These are phyloP conservation scores for Tripterygium wilfordii DNA, from an alignment of 177 flowering plant species.

Conservation along the genomic window DNA sequence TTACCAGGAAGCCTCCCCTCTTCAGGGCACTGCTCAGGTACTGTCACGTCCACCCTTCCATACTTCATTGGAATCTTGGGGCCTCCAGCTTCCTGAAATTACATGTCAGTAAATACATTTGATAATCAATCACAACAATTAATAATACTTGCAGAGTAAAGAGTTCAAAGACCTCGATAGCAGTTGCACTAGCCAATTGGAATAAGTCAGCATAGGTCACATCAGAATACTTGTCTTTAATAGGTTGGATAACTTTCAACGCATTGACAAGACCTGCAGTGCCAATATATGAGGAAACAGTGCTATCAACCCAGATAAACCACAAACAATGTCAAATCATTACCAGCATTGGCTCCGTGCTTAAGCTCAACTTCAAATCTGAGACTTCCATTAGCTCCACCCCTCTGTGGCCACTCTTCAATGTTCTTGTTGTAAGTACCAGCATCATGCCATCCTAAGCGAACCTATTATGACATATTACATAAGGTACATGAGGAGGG, in stretches of 20 bases:
- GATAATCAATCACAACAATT: not conserved
- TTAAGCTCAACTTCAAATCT: slow-evolving; percentile 88
- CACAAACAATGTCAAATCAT: not conserved
- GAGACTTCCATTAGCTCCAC: slow-evolving; percentile 97
- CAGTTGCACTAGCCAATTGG: slow-evolving; percentile 97
- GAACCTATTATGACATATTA: slow-evolving; percentile 47
- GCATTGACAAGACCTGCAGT: slow-evolving; percentile 91
- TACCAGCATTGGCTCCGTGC: slow-evolving; percentile 98
- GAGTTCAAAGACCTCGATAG: slow-evolving; percentile 86
- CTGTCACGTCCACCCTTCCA: slow-evolving; percentile 86
- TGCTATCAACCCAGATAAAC: slow-evolving; percentile 1
- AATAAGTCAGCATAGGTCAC: slow-evolving; percentile 92
- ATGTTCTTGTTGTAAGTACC: slow-evolving; percentile 93
- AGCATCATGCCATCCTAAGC: slow-evolving; percentile 98
- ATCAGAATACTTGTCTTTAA: slow-evolving; percentile 84
- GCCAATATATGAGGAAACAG: slow-evolving; percentile 15
- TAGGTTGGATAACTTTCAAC: slow-evolving; percentile 79
- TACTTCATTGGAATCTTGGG: slow-evolving; percentile 96
- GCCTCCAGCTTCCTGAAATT: slow-evolving; percentile 90
- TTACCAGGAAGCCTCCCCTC: slow-evolving; percentile 98
- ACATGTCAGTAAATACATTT: not conserved
- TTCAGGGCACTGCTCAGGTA: slow-evolving; percentile 84
- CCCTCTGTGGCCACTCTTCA: slow-evolving; percentile 87
- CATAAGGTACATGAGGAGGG: not conserved
- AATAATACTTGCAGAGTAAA: not conserved